Conservation (phyloP, 805 yeast species). For the Metschnikowia continentalis region DNA sequence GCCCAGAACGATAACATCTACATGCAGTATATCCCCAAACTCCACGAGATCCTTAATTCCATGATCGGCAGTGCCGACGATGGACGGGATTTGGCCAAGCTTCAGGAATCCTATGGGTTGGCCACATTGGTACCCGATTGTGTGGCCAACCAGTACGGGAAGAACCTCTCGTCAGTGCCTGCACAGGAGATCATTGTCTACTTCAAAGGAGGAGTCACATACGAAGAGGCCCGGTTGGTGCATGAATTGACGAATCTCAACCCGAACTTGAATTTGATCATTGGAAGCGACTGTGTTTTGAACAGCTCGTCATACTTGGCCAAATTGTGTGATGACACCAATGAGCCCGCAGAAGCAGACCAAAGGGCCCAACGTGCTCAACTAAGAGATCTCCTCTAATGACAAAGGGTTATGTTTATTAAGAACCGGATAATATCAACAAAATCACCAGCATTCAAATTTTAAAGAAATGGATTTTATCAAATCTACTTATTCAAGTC, state of each 20-base stretch:
- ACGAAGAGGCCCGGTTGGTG: slow-evolving; percentile 84
- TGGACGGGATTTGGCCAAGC: slow-evolving; percentile 5
- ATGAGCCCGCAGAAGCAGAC: slow-evolving; percentile 18
- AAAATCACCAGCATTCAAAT: too few relatives aligned
- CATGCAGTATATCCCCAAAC: slow-evolving; percentile 86
- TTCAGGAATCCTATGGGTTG: slow-evolving; percentile 13
- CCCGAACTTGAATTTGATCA: slow-evolving; percentile 57
- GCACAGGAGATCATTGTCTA: slow-evolving; percentile 68
- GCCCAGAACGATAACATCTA: slow-evolving; percentile 60
- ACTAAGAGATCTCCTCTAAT: slow-evolving; percentile 28
- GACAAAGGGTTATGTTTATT: not conserved
- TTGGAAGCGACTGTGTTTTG: slow-evolving; percentile 62
- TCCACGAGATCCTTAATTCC: slow-evolving; percentile 41
- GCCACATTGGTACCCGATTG: slow-evolving; percentile 40
- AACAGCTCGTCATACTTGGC: slow-evolving; percentile 35
- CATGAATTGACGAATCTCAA: slow-evolving; percentile 60
- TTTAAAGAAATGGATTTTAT: too few relatives aligned
- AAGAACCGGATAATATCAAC: too few relatives aligned
- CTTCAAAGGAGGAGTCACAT: slow-evolving; percentile 85
- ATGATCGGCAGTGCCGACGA: slow-evolving; percentile 14
- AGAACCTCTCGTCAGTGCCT: slow-evolving; percentile 22
- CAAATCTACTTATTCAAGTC: too few relatives aligned
- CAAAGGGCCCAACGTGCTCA: slow-evolving; percentile 39
- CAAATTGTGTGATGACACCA: slow-evolving; percentile 29
- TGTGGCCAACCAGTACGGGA: slow-evolving; percentile 26